Evolutionary conservation across 345 rosid genomes (phyloP), one percentile per base, ranked within the genome.

Genomic region (Corymbia maculata): DNA sequence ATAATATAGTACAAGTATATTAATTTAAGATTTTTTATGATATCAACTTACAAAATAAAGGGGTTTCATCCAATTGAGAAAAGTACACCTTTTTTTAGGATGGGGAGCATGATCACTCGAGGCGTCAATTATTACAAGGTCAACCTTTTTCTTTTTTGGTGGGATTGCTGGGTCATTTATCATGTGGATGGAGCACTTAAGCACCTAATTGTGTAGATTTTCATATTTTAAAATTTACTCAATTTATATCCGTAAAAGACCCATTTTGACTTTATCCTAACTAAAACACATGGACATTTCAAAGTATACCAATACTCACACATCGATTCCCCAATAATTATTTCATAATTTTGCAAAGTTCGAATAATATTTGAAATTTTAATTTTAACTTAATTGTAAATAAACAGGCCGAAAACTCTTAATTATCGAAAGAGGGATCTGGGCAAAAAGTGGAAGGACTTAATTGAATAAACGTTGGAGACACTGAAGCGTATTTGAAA

Each of bases 351-450:
- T 32, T 30, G 5, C 1, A 0, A 30, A 68, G 21, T 30, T 32
- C 11, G 17, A 15, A 68, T 30, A 30, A 68, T 0, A 30, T 68
- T 36, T 68, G 36, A 30, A 32, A 68, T 32, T 32, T 68, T 2
- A 0, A 9, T 7, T 8, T 8, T 0, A 30, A 30, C 44, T 30
- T 17, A 68, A 15, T 30, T 2, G 22, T 15, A 8, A 30, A 68
- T 21, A 68, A 68, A 68, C 9, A 16, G 4, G 44, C 79, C 21
- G 0, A 68, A 30, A 32, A 15, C 36, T 68, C 79, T 68, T 15
- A 68, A 4, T 4, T 14, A 16, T 70, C 24, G 12, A 70, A 4
- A 36, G 47, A 36, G 24, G 80, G 6, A 19, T 8, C 26, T 13
- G 24, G 79, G 79, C 12, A 32, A 70, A 70, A 70, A 36, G 13